These are phyloP conservation scores for Neurospora sp. DNA, from an alignment of 495 filamentous ascomycete species.

Conservation along the genomic window DNA sequence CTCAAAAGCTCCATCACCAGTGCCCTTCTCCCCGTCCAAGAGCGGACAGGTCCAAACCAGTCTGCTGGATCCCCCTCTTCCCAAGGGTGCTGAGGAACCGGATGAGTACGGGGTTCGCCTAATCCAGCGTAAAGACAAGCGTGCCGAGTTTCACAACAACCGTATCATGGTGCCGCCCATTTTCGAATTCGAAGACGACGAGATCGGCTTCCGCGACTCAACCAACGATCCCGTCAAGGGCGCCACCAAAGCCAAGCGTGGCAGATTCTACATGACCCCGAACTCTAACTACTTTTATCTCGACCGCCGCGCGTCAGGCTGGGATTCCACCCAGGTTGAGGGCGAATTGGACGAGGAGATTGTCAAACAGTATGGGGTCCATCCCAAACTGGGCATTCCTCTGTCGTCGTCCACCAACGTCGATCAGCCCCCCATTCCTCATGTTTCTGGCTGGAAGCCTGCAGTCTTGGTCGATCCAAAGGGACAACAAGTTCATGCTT, in stretches of 20 bases:
- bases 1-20: conserved; percentile 29
- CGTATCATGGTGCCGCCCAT: conserved; percentile 32
- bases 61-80: conserved; percentile 17
- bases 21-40: conserved; percentile 13
- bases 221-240: conserved; percentile 33
- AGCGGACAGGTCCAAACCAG: conserved; percentile 8
- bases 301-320: conserved; percentile 31
- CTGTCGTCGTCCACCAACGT: conserved; percentile 29
- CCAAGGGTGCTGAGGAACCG: conserved; percentile 25
- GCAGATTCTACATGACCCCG: conserved; percentile 30
- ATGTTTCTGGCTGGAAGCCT: conserved; percentile 25
- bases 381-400: conserved; percentile 32
- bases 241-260: conserved; percentile 27
- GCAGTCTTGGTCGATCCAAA: conserved; percentile 25
- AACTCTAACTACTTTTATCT: conserved; percentile 31
- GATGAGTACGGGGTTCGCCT: conserved; percentile 33
- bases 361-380: conserved; percentile 32
- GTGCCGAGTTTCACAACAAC: conserved; percentile 26
- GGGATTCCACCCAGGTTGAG: conserved; percentile 31
- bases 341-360: conserved; percentile 31
- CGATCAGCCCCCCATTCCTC: conserved; percentile 20
- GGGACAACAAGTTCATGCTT: conserved; percentile 26
- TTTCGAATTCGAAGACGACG: conserved; percentile 28
- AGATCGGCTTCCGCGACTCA: conserved; percentile 43
- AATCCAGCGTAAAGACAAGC: conserved; percentile 20